Evolutionary conservation across 805 yeast species (phyloP).

Genomic region (Scheffersomyces coipomensis): DNA sequence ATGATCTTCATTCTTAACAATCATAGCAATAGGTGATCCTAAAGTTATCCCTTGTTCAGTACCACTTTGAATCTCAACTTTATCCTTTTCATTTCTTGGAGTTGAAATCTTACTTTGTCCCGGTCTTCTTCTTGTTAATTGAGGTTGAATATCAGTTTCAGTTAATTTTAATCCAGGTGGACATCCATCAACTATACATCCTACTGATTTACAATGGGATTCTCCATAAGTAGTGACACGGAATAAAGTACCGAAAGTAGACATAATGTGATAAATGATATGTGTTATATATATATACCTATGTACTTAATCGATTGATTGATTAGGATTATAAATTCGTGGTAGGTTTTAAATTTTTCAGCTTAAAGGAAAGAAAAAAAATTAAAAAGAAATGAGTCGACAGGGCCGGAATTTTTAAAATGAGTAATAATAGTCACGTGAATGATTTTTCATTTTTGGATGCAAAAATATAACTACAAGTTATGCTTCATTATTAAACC

Average conservation of each 20-base stretch:
- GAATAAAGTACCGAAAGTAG: slow-evolving; percentile 41
- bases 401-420: not conserved
- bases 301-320: no score
- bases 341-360: no score
- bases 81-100: slow-evolving; percentile 94
- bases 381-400: no score
- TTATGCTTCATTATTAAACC: no score
- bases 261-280: slow-evolving; percentile 24
- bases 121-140: slow-evolving; percentile 94
- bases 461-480: no score
- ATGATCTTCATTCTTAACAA: slow-evolving; percentile 92
- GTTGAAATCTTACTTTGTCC: slow-evolving; percentile 92
- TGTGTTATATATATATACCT: no score
- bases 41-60: slow-evolving; percentile 86
- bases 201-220: slow-evolving; percentile 95
- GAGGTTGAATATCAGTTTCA: slow-evolving; percentile 92
- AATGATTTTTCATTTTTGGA: no score
- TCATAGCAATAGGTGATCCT: slow-evolving; percentile 95
- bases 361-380: no score
- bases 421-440: not conserved
- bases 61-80: slow-evolving; percentile 91
- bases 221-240: slow-evolving; percentile 96
- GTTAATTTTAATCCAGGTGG: slow-evolving; percentile 90
- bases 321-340: no score
- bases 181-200: slow-evolving; percentile 97